Evolutionary conservation across 768 basidiomycete species (phyloP).

Genomic region (Termitomyces sp.): DNA sequence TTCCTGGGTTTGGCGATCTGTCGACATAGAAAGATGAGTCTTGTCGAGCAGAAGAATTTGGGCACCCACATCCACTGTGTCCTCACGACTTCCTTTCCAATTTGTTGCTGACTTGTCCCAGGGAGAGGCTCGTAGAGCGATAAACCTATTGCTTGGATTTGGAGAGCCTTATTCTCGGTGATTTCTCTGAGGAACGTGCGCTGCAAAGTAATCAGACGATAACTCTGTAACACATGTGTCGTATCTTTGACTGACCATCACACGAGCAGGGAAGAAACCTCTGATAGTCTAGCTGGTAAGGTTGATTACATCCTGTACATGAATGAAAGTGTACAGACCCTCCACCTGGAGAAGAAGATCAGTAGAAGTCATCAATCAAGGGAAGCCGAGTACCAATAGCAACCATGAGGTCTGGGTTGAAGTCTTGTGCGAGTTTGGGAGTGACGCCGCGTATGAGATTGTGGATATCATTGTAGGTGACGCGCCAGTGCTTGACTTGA

Average conservation of each 20-base stretch:
- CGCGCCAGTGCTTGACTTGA: constrained; percentile 56
- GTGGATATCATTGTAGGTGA: constrained; percentile 93
- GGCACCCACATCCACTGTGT: constrained; percentile 91
- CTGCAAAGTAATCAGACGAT: constrained; percentile 33
- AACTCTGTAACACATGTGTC: constrained; percentile 4
- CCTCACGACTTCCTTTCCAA: constrained; percentile 83
- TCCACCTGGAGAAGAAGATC: constrained; percentile 57
- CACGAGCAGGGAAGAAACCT: constrained; percentile 94
- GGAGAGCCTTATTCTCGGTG: constrained; percentile 72
- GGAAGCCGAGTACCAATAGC: constrained; percentile 61
- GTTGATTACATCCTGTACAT: constrained; percentile 18
- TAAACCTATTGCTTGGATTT: constrained; percentile 95
- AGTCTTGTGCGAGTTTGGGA: constrained; percentile 66
- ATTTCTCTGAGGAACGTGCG: constrained; percentile 82
- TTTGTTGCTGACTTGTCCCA: constrained; percentile 67
- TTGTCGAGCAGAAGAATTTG: constrained; percentile 3
- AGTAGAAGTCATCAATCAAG: constrained; percentile 9
- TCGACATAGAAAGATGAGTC: constrained; percentile 3
- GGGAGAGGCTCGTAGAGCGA: constrained; percentile 91
- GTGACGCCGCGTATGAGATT: constrained; percentile 74
- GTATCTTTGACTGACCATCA: constrained; percentile 53
- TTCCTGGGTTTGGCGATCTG: constrained; percentile 66
- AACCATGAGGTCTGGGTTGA: constrained; percentile 84
- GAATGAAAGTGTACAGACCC: constrained; percentile 54
- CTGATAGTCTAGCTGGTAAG: constrained; percentile 35